Conservation (phyloP, 768 basidiomycete species). For the Kondoa malvinella region DNA sequence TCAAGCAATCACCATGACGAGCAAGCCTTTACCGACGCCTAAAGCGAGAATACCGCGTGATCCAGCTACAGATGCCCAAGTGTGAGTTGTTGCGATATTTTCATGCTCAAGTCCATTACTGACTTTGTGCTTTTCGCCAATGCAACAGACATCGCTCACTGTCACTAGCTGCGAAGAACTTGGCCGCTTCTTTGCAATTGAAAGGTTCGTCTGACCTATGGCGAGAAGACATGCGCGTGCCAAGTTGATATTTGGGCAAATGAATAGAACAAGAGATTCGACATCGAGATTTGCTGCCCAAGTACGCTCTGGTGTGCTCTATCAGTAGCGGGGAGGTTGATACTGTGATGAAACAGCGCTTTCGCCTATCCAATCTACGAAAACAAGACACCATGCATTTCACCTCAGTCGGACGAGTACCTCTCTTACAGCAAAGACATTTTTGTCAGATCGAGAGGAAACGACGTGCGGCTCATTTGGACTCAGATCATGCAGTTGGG, state of each 20-base stretch:
- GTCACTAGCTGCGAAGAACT: not conserved
- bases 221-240: too few species aligned
- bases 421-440: not conserved
- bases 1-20: not conserved
- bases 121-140: too few species aligned
- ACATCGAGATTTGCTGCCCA: not conserved
- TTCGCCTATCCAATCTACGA: not conserved
- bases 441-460: not conserved
- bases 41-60: not conserved
- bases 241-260: not conserved
- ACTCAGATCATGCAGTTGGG: not conserved
- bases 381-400: not conserved
- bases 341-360: not conserved
- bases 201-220: not conserved
- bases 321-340: not conserved
- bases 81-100: not conserved
- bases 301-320: not conserved
- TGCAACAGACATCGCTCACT: not conserved
- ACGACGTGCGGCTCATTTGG: not conserved
- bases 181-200: not conserved
- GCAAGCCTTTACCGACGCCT: not conserved
- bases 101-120: too few species aligned
- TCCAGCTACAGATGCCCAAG: not conserved
- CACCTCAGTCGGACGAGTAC: not conserved
- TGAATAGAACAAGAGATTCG: not conserved